phyloP scores from a whole-genome alignment of 495 filamentous ascomycete genomes.

The Podospora anserina region DNA sequence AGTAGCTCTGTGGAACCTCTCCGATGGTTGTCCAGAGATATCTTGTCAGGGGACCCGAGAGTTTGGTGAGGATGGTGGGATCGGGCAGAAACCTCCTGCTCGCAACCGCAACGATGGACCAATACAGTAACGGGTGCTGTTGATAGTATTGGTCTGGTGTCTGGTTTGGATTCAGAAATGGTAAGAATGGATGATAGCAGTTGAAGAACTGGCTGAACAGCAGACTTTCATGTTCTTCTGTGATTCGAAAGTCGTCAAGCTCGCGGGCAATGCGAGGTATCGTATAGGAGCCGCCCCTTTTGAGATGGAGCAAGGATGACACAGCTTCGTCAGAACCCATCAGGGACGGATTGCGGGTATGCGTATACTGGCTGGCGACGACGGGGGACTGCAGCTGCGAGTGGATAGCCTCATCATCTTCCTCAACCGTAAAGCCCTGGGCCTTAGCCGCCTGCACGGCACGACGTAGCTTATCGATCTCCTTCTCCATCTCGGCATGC shows the following conservation, averaged over 20 bases:
- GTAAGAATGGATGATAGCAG: conserved; percentile 80
- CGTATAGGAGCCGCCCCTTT: conserved; percentile 54
- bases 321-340: conserved; percentile 85
- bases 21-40: conserved; percentile 79
- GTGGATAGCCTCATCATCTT: conserved; percentile 48
- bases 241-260: conserved; percentile 71
- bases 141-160: conserved; percentile 72
- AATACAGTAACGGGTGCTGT: conserved; percentile 74
- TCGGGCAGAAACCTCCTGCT: conserved; percentile 69
- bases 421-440: conserved; percentile 50
- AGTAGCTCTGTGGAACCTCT: conserved; percentile 79
- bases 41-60: conserved; percentile 68
- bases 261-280: conserved; percentile 50
- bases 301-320: conserved; percentile 74
- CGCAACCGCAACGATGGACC: conserved; percentile 80
- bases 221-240: conserved; percentile 66
- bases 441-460: conserved; percentile 47
- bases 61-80: conserved; percentile 60
- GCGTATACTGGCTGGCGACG: conserved; percentile 55
- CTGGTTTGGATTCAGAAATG: conserved; percentile 70
- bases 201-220: conserved; percentile 80
- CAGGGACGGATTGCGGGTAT: conserved; percentile 53
- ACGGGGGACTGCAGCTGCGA: conserved; percentile 55
- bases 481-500: conserved; percentile 90
- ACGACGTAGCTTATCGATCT: conserved; percentile 58